Base-by-base conservation (phyloP, 2,329 filamentous ascomycete species). In the Calonectria leucothoes region DNA sequence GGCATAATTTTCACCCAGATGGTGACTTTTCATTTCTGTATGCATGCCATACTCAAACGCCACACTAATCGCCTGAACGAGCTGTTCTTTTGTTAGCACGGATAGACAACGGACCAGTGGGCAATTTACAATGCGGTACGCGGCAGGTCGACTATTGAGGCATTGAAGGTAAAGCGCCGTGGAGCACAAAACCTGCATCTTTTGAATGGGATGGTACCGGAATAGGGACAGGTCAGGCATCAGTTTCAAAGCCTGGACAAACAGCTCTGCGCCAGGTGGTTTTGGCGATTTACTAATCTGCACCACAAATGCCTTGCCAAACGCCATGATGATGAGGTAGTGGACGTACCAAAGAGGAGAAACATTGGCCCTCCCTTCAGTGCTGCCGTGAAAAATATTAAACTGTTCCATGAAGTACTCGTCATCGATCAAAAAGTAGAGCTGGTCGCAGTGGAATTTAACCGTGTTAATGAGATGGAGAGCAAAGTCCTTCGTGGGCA, bases 161-260 rank as follows among this genome's bases (percentile, higher is more conserved):
- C 68, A 75, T 20, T 79, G 77, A 0, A 76, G 29, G 23, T 78
- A 78, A 0, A 78, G 31, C 0, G 74, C 71, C 10, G 74, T 74
- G 4, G 71, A 76, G n/a, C 74, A 78, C 4, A 78, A 23, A 10
- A 78, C 68, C 7, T 78, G 77, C 27, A 76, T 66, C 71, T 76
- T 68, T 8, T 78, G 74, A 29, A 78, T 59, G 0, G 74, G 66
- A 48, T 73, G 66, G 12, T 67, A 66, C 4, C 79, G 68, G 15
- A 73, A 71, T 51, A 78, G 76, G 7, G 42, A 76, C 15, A 78
- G 72, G 6, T 79, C 71, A 2, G 77, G 77, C 77, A 78, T 77
- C 5, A 72, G 63, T 10, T 70, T 79, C 74, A 79, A 76, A 0
- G 77, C 77, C 10, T 78, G 75, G 4, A 73, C 37, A 20, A 79